Base-by-base conservation (phyloP, 768 basidiomycete species). In the Pisolithus microcarpus region DNA sequence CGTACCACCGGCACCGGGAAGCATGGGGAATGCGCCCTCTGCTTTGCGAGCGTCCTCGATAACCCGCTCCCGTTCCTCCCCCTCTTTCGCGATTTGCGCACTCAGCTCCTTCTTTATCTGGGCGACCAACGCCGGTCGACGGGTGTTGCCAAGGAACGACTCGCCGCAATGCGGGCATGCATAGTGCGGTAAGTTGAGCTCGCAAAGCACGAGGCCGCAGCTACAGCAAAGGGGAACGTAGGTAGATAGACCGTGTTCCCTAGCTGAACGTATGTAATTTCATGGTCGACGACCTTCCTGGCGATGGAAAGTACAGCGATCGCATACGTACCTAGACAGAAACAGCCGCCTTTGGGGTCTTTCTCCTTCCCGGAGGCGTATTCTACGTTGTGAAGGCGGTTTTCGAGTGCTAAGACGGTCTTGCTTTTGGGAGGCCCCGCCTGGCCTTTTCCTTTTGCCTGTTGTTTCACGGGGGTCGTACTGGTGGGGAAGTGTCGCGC, bases 301-400 rank as follows among this genome's bases (percentile, higher is more conserved):
- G 31, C 30, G 31, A 19, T 34, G 30, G n/a, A 16, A 44, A 11
- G 18, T 7, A 7, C n/a, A 15, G 45, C 3, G 8, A 24, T n/a
- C n/a, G 36, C 15, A 48, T 28, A 18, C 0, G 57, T 48, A 80
- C 84, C 82, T 69, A 80, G 78, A 57, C 85, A 87, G 59, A 84
- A 87, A 58, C 85, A 87, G 0, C 84, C 83, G 4, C 80, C 79
- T 38, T 75, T 77, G 0, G 80, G 76, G 63, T 86, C 83, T 50
- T 66, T 77, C 38, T 66, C 61, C 0, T 49, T 62, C 0, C 68
- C 68, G n/a, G 63, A 63, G 3, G 69, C 60, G 13, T 60, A 62
- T 15, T 60, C 61, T 21, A 81, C 62, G 4, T 66, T 72, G n/a
- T 65, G 57, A 30, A 77, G 63, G 38, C 81, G 64, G 7, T 64